phyloP scores from a whole-genome alignment of 768 basidiomycete genomes.

The Rhodotorula graminis region DNA sequence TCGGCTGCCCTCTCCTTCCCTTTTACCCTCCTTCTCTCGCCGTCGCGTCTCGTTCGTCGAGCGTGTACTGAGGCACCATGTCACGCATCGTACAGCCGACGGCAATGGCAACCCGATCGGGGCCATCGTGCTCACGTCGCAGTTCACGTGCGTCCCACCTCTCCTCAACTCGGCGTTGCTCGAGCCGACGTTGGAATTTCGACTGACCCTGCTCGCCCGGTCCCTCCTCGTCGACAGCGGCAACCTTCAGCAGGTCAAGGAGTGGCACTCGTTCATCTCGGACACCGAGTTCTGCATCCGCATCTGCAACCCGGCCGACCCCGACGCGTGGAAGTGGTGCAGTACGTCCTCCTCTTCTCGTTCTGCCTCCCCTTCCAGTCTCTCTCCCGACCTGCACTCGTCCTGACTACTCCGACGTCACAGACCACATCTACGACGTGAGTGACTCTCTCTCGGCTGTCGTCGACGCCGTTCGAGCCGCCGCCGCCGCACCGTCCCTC shows the following conservation, averaged over 20 bases:
- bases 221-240: constrained; percentile 43
- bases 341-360: background rate
- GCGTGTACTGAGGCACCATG: no score
- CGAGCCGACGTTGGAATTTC: no score
- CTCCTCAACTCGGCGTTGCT: background rate
- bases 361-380: no score
- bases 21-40: no score
- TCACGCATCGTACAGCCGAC: constrained; percentile 32
- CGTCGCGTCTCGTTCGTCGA: no score
- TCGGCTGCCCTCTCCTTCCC: background rate
- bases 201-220: background rate
- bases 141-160: background rate
- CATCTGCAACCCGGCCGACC: constrained; percentile 37
- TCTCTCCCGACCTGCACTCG: no score
- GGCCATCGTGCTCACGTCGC: constrained; percentile 46
- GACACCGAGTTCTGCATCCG: constrained; percentile 46
- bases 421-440: constrained; percentile 56
- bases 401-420: constrained; percentile 52
- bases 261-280: constrained; percentile 60
- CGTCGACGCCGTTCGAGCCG: no score
- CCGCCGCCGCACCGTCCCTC: background rate
- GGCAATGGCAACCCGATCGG: constrained; percentile 48
- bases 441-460: no score
- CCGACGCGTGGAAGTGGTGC: constrained; percentile 56
- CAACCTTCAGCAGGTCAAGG: constrained; percentile 56